phyloP scores from a whole-genome alignment of 768 basidiomycete species.

The Hericium coralloides region DNA sequence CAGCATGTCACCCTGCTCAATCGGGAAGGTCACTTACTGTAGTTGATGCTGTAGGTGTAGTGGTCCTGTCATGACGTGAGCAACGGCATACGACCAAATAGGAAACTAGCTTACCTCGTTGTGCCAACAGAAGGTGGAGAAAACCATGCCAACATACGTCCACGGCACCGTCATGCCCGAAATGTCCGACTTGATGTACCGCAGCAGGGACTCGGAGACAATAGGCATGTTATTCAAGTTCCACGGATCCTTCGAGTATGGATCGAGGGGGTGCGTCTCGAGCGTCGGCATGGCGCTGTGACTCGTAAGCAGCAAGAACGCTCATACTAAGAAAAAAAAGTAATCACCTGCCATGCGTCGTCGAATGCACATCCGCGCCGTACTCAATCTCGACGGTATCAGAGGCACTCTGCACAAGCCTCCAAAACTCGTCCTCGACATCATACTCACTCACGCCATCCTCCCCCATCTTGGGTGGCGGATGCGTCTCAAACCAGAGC shows the following conservation, averaged over 20 bases:
- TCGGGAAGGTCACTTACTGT: constrained; percentile 44
- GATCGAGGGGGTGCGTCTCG: constrained; percentile 85
- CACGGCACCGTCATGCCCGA: constrained; percentile 99
- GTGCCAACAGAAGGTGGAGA: constrained; percentile 99
- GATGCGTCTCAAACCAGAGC: constrained; percentile 81
- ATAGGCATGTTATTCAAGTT: constrained; percentile 98
- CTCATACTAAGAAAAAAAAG: constrained; percentile 13
- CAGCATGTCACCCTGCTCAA: background rate
- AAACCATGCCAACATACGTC: constrained; percentile 99
- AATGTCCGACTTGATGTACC: constrained; percentile 97
- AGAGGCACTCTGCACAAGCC: constrained; percentile 77
- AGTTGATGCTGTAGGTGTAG: constrained; percentile 95
- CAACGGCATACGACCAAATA: constrained; percentile 1
- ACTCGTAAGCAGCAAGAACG: constrained; percentile 2
- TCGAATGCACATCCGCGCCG: constrained; percentile 98
- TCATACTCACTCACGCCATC: constrained; percentile 75
- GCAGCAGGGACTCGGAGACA: constrained; percentile 81
- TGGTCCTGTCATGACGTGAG: constrained; percentile 57
- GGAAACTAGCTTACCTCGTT: constrained; percentile 59
- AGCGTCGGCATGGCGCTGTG: constrained; percentile 88
- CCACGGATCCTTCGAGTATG: constrained; percentile 89
- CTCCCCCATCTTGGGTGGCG: constrained; percentile 23
- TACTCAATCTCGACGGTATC: constrained; percentile 99
- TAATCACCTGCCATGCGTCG: constrained; percentile 86
- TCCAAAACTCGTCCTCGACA: constrained; percentile 95